phyloP scores from a whole-genome alignment of 495 filamentous ascomycete genomes.

The Penicillium antarcticum region DNA sequence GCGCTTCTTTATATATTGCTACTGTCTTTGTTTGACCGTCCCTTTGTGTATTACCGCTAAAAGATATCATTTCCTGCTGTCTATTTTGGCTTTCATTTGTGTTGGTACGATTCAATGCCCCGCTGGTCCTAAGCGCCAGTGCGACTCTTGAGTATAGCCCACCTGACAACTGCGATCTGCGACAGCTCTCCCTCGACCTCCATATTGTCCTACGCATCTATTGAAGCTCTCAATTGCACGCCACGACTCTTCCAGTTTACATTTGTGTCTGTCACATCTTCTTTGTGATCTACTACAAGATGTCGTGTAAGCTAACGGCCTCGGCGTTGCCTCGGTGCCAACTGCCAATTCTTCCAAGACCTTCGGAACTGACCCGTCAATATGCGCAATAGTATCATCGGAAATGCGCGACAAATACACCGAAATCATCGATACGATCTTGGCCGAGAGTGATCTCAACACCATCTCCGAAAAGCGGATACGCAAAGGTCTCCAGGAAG shows the following conservation, averaged over 20 bases:
- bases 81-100: constrained; percentile 7
- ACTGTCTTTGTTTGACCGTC: constrained; percentile 1
- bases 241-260: background rate
- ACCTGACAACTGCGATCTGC: constrained; percentile 18
- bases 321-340: constrained; percentile 17
- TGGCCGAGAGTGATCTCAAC: constrained; percentile 75
- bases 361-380: constrained; percentile 6
- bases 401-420: constrained; percentile 67
- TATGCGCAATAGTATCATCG: constrained; percentile 54
- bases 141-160: constrained; percentile 29
- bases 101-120: constrained; percentile 21
- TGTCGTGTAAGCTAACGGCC: constrained; percentile 41
- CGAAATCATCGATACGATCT: constrained; percentile 87
- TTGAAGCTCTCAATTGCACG: background rate
- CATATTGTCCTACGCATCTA: background rate
- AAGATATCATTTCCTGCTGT: background rate
- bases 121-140: constrained; percentile 46
- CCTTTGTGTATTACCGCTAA: background rate
- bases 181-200: background rate
- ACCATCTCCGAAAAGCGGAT: constrained; percentile 93
- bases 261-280: background rate
- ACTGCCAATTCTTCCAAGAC: constrained; percentile 8
- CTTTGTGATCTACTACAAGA: constrained; percentile 16
- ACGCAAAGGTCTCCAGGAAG: constrained; percentile 76
- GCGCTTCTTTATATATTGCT: background rate